phyloP scores from a whole-genome alignment of 2,329 filamentous ascomycete genomes.

The Drechslera avenae region DNA sequence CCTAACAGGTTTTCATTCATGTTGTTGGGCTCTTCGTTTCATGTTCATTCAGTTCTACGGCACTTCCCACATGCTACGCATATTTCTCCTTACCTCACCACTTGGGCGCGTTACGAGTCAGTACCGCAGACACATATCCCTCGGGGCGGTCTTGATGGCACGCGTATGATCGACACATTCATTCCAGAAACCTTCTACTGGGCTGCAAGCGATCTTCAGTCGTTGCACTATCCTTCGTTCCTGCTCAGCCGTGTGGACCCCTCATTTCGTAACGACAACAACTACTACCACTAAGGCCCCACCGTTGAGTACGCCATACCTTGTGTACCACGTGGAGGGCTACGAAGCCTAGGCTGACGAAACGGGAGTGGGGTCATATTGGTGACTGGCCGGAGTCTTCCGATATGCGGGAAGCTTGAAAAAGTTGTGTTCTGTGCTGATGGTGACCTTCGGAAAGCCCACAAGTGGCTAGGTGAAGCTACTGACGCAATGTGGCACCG shows the following conservation, averaged over 20 bases:
- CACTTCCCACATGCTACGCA: background rate
- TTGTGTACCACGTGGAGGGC: constrained; percentile 12
- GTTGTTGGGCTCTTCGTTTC: background rate
- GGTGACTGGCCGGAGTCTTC: background rate
- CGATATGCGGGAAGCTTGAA: constrained; percentile 4
- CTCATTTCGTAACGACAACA: background rate
- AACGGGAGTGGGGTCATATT: constrained; percentile 8
- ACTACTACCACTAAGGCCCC: background rate
- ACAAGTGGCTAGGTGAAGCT: background rate
- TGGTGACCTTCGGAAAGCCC: background rate
- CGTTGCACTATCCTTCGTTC: background rate
- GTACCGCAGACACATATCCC: constrained; percentile 8
- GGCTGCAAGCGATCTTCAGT: background rate
- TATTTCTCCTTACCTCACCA: constrained; percentile 2
- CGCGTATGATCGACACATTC: background rate
- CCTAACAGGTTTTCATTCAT: background rate
- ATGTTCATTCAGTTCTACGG: background rate
- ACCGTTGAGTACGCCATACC: background rate
- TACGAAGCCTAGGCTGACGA: constrained; percentile 5
- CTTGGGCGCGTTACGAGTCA: constrained; percentile 9
- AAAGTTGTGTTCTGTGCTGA: background rate
- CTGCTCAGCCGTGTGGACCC: background rate
- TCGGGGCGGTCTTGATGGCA: background rate
- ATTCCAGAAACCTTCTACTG: constrained; percentile 13
- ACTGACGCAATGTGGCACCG: constrained; percentile 7